Evolutionary conservation across 306 rosid species (phyloP), one percentile per base, ranked within the genome.

Genomic region (Glycine soja): DNA sequence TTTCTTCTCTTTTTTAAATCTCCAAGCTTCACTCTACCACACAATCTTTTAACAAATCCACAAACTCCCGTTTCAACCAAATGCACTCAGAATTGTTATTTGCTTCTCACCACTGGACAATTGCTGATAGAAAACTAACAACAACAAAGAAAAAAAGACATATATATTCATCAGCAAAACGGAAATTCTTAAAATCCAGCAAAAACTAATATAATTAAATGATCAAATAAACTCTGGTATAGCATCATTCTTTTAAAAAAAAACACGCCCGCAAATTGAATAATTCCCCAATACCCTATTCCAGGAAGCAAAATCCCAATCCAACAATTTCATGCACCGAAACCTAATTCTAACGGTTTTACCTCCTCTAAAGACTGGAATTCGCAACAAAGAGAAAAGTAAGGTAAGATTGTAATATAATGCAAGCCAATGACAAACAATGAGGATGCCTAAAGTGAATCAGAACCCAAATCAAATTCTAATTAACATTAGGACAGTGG

Each of bases 301-400:
- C 7, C 45, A 36, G 3, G 8, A 57, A 57, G 10, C 10, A 45
- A 78, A 62, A 19, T 24, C 4, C 62, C 12, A 71, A 80, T 30
- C 61, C 3, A 54, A 74, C 57, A 63, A 43, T 13, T 5, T 56
- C 32, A 56, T 19, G 58, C 64, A 19, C n/a, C 46, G 80, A 90
- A 73, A 87, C 97, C 90, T 84, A 88, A 86, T 45, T 85, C 81
- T 58, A 36, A 14, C 4, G 16, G 42, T 5, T 46, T 46, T 69
- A 12, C 16, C 42, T 18, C 16, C 6, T 10, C 42, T 43, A 4
- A 16, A 16, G 34, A 15, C 4, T 15, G 15, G 15, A 4, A 16
- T 43, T 46, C 42, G 34, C 40, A 46, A 10, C 13, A 16, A 67
- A 46, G 42, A 10, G 52, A 69, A 19, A 69, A 69, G 42, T 10